These are phyloP conservation scores for Talaromyces liani DNA, from an alignment of 495 filamentous ascomycete species.

Conservation along the genomic window DNA sequence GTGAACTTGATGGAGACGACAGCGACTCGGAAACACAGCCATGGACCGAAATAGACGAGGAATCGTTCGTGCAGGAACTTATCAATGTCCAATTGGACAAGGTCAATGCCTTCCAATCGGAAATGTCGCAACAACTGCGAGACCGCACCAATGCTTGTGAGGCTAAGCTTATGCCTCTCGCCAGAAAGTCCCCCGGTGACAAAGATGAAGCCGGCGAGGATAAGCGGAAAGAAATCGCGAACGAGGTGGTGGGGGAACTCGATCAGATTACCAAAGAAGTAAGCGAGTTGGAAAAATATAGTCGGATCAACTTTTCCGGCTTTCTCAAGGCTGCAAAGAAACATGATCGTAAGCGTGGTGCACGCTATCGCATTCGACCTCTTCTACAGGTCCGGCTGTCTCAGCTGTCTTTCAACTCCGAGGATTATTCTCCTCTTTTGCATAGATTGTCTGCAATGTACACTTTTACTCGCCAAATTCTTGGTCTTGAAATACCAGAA, in stretches of 20 bases:
- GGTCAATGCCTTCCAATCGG: slow-evolving; percentile 80
- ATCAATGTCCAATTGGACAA: slow-evolving; percentile 93
- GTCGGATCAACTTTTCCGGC: slow-evolving; percentile 92
- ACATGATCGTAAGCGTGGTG: slow-evolving; percentile 85
- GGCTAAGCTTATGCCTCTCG: slow-evolving; percentile 40
- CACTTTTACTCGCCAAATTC: slow-evolving; percentile 77
- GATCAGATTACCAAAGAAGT: slow-evolving; percentile 84
- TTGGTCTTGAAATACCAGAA: slow-evolving; percentile 46
- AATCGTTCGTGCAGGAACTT: slow-evolving; percentile 85
- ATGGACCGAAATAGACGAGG: slow-evolving; percentile 97
- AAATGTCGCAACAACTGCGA: slow-evolving; percentile 63
- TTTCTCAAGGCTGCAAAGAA: slow-evolving; percentile 98
- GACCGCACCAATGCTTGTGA: slow-evolving; percentile 56
- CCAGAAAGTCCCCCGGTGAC: slow-evolving; percentile 21
- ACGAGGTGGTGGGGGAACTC: slow-evolving; percentile 67
- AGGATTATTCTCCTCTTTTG: slow-evolving; percentile 85
- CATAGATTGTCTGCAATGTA: slow-evolving; percentile 90
- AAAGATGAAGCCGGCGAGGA: slow-evolving; percentile 26
- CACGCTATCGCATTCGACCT: slow-evolving; percentile 76
- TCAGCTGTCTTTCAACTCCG: slow-evolving; percentile 86
- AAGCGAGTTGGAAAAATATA: slow-evolving; percentile 90
- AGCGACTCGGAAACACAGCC: slow-evolving; percentile 41
- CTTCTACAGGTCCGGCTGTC: slow-evolving; percentile 83
- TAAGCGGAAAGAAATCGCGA: slow-evolving; percentile 46
- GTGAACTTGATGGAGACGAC: slow-evolving; percentile 43